Conservation (phyloP, 805 yeast genomes). For the Starmerella geochares region DNA sequence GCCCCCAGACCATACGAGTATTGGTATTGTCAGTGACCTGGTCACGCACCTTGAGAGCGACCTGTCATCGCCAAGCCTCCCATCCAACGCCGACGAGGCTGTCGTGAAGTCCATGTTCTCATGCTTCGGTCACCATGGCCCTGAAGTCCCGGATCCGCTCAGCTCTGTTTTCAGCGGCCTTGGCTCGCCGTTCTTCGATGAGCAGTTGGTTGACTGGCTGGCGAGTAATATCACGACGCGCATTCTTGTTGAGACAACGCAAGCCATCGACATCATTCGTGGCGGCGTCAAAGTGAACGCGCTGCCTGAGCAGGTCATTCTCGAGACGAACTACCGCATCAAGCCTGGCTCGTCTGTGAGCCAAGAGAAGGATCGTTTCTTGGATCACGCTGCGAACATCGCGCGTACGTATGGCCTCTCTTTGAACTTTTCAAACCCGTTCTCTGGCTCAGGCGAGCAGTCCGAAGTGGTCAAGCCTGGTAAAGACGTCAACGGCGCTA, state of each 20-base stretch:
- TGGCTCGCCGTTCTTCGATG: slow-evolving; percentile 12
- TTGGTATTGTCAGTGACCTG: slow-evolving; percentile 61
- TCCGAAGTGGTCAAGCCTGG: slow-evolving; percentile 9
- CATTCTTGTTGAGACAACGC: slow-evolving; percentile 49
- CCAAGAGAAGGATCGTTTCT: slow-evolving; percentile 35
- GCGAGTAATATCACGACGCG: slow-evolving; percentile 24
- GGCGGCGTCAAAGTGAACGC: slow-evolving; percentile 76
- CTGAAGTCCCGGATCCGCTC: slow-evolving; percentile 13
- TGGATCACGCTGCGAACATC: slow-evolving; percentile 32
- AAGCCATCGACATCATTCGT: slow-evolving; percentile 52
- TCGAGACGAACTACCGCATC: slow-evolving; percentile 55
- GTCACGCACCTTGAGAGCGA: slow-evolving; percentile 47
- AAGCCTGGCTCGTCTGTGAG: slow-evolving; percentile 45
- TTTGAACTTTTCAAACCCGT: slow-evolving; percentile 26
- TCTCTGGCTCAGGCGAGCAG: slow-evolving; percentile 33
- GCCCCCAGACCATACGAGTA: slow-evolving; percentile 73
- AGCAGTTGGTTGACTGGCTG: slow-evolving; percentile 19
- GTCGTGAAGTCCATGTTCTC: slow-evolving; percentile 51
- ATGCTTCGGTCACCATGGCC: slow-evolving; percentile 49
- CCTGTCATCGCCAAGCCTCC: slow-evolving; percentile 12
- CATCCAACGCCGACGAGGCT: slow-evolving; percentile 38
- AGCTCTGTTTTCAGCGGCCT: slow-evolving; percentile 6
- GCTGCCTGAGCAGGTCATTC: slow-evolving; percentile 51
- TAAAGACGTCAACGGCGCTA: slow-evolving; percentile 37
- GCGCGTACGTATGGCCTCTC: slow-evolving; percentile 42